Evolutionary conservation across 495 filamentous ascomycete genomes (phyloP).

Genomic region (Tuber indicum): DNA sequence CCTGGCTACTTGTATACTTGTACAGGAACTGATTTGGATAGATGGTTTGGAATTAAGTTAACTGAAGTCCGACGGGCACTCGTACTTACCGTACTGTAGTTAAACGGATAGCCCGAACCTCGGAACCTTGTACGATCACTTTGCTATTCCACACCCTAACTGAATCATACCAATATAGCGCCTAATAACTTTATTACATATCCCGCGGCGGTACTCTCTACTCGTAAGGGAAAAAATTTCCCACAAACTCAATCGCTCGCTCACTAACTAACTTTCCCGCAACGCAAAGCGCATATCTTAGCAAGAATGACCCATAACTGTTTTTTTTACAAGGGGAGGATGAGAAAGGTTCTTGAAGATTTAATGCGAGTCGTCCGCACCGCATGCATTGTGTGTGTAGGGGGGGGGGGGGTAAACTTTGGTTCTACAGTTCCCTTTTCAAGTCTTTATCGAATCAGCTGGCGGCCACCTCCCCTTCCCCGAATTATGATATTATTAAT

Average conservation of each 20-base stretch:
- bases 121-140: not conserved
- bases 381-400: not conserved
- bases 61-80: too few relatives aligned
- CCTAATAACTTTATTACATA: not conserved
- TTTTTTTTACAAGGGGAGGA: not conserved
- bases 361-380: not conserved
- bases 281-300: not conserved
- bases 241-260: not conserved
- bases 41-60: not conserved
- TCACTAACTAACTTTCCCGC: not conserved
- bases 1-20: not conserved
- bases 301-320: not conserved
- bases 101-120: not conserved
- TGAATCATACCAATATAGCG: not conserved
- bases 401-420: not conserved
- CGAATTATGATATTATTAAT: not conserved
- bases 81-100: not conserved
- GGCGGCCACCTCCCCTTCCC: not conserved
- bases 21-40: not conserved
- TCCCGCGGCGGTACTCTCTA: not conserved
- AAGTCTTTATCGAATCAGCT: not conserved
- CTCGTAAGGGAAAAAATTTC: not conserved
- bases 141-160: not conserved
- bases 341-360: not conserved
- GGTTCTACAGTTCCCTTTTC: not conserved